These are phyloP conservation scores for Debaryomyces sp. DNA, from an alignment of 1,139 yeast genomes.

Conservation along the genomic window DNA sequence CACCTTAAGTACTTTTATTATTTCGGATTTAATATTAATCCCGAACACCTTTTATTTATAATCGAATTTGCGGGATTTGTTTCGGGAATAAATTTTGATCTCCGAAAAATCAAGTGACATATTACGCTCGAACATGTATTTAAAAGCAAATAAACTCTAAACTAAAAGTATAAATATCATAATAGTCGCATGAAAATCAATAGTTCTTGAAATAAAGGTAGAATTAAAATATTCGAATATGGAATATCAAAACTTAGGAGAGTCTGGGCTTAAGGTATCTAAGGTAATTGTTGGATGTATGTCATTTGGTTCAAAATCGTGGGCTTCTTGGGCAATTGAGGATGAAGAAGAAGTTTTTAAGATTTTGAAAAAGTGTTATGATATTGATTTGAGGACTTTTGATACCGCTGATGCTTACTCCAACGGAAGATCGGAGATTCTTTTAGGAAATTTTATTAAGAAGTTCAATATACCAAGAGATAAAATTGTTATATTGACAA, in stretches of 20 bases:
- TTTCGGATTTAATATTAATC: too few species aligned
- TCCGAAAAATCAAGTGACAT: too few species aligned
- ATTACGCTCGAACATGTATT: too few species aligned
- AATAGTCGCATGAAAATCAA: too few species aligned
- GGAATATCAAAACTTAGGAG: slow-evolving; percentile 33
- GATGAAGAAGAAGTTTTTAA: slow-evolving; percentile 25
- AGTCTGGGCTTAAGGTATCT: slow-evolving; percentile 55
- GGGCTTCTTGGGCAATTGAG: slow-evolving; percentile 52
- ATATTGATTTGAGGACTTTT: slow-evolving; percentile 50
- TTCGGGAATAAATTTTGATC: too few species aligned
- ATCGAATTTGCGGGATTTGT: too few species aligned
- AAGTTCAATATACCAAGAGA: slow-evolving; percentile 28
- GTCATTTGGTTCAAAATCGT: slow-evolving; percentile 51
- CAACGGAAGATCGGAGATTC: slow-evolving; percentile 26
- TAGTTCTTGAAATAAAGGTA: too few species aligned
- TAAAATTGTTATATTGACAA: slow-evolving; percentile 42
- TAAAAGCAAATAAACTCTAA: too few species aligned
- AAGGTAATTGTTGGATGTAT: slow-evolving; percentile 59
- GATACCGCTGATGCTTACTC: slow-evolving; percentile 33
- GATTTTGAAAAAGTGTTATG: slow-evolving; percentile 52
- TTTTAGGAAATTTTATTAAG: slow-evolving; percentile 26
- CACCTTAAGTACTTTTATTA: too few species aligned
- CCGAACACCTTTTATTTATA: too few species aligned
- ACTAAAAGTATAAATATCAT: too few species aligned
- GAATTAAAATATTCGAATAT: too few species aligned